Evolutionary conservation across 768 basidiomycete species (phyloP).

Genomic region (Boletus rufocinnamomeus): DNA sequence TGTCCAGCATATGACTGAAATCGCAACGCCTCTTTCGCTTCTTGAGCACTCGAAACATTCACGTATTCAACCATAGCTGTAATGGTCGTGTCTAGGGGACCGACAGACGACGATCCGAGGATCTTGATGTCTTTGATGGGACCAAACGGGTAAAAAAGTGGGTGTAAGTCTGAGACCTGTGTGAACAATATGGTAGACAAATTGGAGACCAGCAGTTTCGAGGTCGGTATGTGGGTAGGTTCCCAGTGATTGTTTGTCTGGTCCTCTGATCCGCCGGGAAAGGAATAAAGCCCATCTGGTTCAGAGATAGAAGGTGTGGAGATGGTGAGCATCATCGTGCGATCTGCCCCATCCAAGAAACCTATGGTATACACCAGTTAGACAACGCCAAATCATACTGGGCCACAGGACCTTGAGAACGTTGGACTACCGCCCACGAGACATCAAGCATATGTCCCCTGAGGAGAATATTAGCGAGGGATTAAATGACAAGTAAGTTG

Average conservation of each 20-base stretch:
- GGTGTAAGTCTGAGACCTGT: constrained; percentile 64
- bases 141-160: constrained; percentile 75
- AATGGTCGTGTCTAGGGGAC: constrained; percentile 41
- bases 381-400: not conserved
- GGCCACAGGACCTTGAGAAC: constrained; percentile 62
- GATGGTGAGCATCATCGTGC: constrained; percentile 59
- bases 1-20: constrained; percentile 62
- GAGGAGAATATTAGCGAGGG: constrained; percentile 6
- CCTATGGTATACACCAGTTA: constrained; percentile 42
- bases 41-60: constrained; percentile 53
- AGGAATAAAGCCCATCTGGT: constrained; percentile 26
- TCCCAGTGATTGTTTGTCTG: constrained; percentile 36
- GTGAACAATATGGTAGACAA: constrained; percentile 69
- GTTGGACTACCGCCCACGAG: constrained; percentile 87
- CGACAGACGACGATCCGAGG: constrained; percentile 39
- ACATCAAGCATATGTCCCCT: constrained; percentile 79
- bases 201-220: constrained; percentile 61
- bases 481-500: not conserved
- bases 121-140: constrained; percentile 62
- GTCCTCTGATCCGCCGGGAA: constrained; percentile 33
- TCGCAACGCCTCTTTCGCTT: constrained; percentile 62
- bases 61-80: constrained; percentile 68
- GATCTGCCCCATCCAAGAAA: constrained; percentile 81
- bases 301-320: constrained; percentile 40
- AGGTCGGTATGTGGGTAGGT: constrained; percentile 43